Evolutionary conservation across 176 grass and related monocot species (phyloP).

Genomic region (Aegilops speltoides): DNA sequence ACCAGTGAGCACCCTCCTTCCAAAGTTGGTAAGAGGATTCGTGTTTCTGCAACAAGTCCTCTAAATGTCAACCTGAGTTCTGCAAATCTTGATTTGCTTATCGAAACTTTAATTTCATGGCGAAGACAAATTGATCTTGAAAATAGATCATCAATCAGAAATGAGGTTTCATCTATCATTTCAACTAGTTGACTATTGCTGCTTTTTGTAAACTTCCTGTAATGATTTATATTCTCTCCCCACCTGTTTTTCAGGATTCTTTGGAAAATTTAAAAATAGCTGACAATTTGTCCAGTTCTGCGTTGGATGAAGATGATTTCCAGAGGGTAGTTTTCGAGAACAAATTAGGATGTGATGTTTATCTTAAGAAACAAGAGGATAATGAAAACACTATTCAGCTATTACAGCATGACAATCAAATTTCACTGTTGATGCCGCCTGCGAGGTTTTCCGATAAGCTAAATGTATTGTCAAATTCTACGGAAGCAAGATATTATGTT

Average conservation of each 20-base stretch:
- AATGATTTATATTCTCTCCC: conserved; percentile 5
- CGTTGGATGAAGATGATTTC: conserved; percentile 89
- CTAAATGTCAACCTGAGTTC: conserved; percentile 82
- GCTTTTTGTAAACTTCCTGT: background rate
- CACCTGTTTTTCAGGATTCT: conserved; percentile 46
- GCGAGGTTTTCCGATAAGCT: conserved; percentile 86
- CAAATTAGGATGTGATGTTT: conserved; percentile 93
- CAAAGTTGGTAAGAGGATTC: conserved; percentile 81
- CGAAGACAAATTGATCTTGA: conserved; percentile 82
- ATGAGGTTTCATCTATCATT: conserved; percentile 54
- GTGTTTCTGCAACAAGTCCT: conserved; percentile 79
- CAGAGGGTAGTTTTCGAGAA: conserved; percentile 90
- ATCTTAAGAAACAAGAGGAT: conserved; percentile 76
- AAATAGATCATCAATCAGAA: conserved; percentile 63
- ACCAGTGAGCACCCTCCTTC: conserved; percentile 67
- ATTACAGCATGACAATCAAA: conserved; percentile 63
- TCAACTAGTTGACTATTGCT: conserved; percentile 1
- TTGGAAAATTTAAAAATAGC: conserved; percentile 39
- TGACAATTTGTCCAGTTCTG: conserved; percentile 56
- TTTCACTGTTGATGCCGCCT: conserved; percentile 82
- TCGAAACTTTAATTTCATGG: conserved; percentile 92
- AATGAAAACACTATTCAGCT: conserved; percentile 45
- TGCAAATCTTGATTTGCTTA: conserved; percentile 83
- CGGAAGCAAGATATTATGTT: conserved; percentile 90
- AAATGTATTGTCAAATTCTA: conserved; percentile 67